Conservation (phyloP, 768 basidiomycete species). For the Leccinellum rugosiceps region DNA sequence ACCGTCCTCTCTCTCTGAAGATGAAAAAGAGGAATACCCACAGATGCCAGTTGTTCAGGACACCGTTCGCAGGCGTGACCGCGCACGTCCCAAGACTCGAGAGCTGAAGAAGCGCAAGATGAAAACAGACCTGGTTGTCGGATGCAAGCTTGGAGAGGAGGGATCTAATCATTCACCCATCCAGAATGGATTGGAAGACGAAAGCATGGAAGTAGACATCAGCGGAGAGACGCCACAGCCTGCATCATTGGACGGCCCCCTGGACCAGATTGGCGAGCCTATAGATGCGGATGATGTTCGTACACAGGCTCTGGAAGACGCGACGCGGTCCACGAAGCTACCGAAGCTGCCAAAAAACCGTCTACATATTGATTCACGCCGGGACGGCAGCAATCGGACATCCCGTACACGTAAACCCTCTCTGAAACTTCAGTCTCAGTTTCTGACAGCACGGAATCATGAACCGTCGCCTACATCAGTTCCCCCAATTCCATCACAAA, state of each 20-base stretch:
- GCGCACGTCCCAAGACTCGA: constrained; percentile 50
- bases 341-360: constrained; percentile 1
- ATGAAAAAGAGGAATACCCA: constrained; percentile 24
- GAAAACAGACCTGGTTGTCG: constrained; percentile 31
- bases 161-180: constrained; percentile 47
- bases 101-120: constrained; percentile 56
- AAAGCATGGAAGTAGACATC: constrained; percentile 60
- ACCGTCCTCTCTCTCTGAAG: constrained; percentile 33
- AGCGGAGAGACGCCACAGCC: constrained; percentile 32
- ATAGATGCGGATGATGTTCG: constrained; percentile 16
- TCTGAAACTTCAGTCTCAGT: constrained; percentile 28
- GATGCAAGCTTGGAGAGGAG: constrained; percentile 27
- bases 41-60: constrained; percentile 16
- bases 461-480: constrained; percentile 7
- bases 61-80: constrained; percentile 33
- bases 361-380: constrained; percentile 5
- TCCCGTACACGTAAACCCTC: constrained; percentile 31
- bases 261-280: constrained; percentile 3
- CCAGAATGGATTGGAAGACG: constrained; percentile 55
- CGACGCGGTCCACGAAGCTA: background rate
- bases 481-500: constrained; percentile 13
- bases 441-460: constrained; percentile 4
- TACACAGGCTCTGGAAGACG: background rate
- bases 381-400: constrained; percentile 9
- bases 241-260: constrained; percentile 11